Evolutionary conservation across 352 stramenopile genomes (phyloP), one percentile per base, ranked within the genome.

Genomic region (Phytophthora macrochlamydospora): DNA sequence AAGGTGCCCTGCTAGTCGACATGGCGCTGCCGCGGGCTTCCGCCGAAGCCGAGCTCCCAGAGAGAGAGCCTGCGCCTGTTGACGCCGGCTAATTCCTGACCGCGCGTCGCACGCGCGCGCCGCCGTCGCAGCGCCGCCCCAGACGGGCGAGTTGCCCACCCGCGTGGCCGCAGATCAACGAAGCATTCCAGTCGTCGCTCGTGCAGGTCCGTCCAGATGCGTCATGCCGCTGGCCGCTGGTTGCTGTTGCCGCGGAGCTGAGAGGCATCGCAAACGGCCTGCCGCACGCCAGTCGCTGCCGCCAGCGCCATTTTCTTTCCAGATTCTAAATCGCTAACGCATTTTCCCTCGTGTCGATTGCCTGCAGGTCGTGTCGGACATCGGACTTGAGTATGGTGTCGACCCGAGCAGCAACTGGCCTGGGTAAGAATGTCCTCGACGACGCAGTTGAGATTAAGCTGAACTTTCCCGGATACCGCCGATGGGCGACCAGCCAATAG

Each of bases 101-200:
- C 59, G 29, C 6, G 56, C 76, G 30, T 43, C 56, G 63, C 57
- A 64, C 42, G 66, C 56, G 52, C 38, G n/a, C n/a, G n/a, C n/a
- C n/a, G n/a, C n/a, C n/a, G n/a, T 56, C 30, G 31, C 44, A 32
- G 18, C 53, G 11, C 44, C 56, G 37, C 52, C 67, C 44, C 60
- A 62, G 42, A 74, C 67, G 14, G 57, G 67, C 38, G 71, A 71
- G 45, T 35, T 79, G 18, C 65, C 76, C 8, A 55, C 42, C 45
- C 67, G 69, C 48, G 68, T 79, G 31, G 71, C 68, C 68, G 29
- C 67, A 79, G 65, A 69, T 79, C 45, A 76, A 70, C 51, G 60
- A 71, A 53, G 69, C 71, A 42, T 79, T 79, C 62, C 71, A 79
- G 59, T 67, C 68, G 38, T 76, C 71, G 31, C 60, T 79, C 24